These are phyloP conservation scores for Narthecium ossifragum DNA, from an alignment of 106 monocot species.

Conservation along the genomic window DNA sequence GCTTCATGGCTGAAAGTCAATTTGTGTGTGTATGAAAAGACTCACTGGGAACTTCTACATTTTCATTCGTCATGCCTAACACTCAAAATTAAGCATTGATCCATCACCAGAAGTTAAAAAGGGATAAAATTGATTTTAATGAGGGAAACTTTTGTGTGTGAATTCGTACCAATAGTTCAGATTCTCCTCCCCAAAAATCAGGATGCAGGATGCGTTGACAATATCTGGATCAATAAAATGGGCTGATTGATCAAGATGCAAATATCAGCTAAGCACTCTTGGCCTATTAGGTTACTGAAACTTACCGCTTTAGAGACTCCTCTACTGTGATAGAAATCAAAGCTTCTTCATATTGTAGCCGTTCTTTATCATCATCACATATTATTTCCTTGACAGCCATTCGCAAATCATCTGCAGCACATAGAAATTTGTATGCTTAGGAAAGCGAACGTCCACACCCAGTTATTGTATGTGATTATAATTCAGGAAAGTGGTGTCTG, in stretches of 20 bases:
- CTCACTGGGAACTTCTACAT: neutral
- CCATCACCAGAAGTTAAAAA: neutral
- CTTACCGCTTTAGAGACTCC: conserved; percentile 63
- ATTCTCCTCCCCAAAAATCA: conserved; percentile 97
- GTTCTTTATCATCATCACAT: conserved; percentile 58
- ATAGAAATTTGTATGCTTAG: neutral
- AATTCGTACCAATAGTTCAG: conserved; percentile 69
- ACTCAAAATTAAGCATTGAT: neutral
- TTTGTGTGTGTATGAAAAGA: neutral
- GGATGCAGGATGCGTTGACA: conserved; percentile 77
- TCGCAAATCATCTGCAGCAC: conserved; percentile 65
- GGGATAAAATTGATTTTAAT: neutral
- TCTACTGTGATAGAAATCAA: conserved; percentile 82
- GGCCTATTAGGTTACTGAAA: neutral
- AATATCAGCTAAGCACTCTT: neutral
- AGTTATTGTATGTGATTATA: too few species aligned
- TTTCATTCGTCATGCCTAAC: neutral
- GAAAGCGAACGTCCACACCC: too few species aligned
- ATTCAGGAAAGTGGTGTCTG: too few species aligned
- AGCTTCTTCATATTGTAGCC: conserved; percentile 75
- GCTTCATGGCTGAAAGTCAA: neutral
- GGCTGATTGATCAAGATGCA: neutral
- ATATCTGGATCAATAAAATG: conserved; percentile 40
- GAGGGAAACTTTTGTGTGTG: neutral
- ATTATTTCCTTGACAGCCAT: conserved; percentile 94